Conservation (phyloP, 2,329 filamentous ascomycete genomes). For the Scleromitrula shiraiana region DNA sequence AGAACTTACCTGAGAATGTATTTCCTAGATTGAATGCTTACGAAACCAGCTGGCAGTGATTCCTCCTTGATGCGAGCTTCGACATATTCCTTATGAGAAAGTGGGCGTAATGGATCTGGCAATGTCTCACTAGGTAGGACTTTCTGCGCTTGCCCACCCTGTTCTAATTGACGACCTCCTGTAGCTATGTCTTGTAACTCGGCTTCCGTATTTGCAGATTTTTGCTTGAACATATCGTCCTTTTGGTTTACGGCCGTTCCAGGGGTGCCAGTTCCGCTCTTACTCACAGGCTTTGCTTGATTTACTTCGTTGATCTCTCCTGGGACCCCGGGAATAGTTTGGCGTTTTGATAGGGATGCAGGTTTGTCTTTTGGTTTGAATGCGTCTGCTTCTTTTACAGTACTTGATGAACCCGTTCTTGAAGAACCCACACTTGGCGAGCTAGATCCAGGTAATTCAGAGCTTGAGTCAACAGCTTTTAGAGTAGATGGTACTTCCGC, state of each 20-base stretch:
- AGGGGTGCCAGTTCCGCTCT: background rate
- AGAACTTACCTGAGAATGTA: slow-evolving; percentile 54
- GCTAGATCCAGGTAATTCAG: background rate
- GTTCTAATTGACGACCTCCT: slow-evolving; percentile 14
- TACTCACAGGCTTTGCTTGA: background rate
- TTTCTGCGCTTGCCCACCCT: slow-evolving; percentile 4
- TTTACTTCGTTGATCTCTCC: background rate
- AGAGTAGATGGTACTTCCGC: background rate
- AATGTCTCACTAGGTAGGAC: background rate
- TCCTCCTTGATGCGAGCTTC: slow-evolving; percentile 36
- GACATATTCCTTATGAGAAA: slow-evolving; percentile 48
- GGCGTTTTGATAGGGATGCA: slow-evolving; percentile 1
- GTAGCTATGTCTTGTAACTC: slow-evolving; percentile 15
- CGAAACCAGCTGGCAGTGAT: slow-evolving; percentile 44
- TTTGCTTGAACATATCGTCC: slow-evolving; percentile 8
- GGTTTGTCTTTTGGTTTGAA: background rate
- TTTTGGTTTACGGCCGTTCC: background rate
- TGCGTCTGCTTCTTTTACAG: background rate
- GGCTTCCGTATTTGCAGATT: slow-evolving; percentile 14
- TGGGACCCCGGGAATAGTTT: slow-evolving; percentile 8
- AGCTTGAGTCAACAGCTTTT: background rate
- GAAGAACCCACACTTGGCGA: background rate
- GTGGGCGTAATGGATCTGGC: slow-evolving; percentile 21
- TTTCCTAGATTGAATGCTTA: slow-evolving; percentile 35
- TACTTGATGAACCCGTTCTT: background rate